These are phyloP conservation scores for Aureobasidium namibiae DNA, from an alignment of 2,329 filamentous ascomycete species.

Conservation along the genomic window DNA sequence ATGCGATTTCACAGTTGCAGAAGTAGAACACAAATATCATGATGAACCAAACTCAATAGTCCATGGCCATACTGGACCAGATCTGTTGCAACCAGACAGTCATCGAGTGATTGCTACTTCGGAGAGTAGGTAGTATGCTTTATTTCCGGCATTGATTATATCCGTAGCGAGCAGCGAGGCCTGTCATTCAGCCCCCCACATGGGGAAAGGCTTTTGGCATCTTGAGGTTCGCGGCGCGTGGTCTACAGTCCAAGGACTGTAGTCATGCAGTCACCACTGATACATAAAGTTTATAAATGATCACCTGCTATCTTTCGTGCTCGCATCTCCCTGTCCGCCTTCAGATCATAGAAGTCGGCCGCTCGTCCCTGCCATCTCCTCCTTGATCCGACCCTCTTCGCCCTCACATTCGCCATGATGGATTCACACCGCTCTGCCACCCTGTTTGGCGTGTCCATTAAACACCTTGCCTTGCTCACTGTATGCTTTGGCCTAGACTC, in stretches of 20 bases:
- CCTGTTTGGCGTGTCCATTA: conserved; percentile 52
- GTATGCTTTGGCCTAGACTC: conserved; percentile 33
- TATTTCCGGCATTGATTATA: neutral
- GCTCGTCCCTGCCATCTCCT: neutral
- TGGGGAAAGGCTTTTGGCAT: neutral
- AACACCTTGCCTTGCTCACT: conserved; percentile 58
- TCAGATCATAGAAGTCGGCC: neutral
- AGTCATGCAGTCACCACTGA: neutral
- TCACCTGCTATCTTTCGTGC: neutral
- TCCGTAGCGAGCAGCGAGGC: neutral
- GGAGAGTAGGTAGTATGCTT: too few relatives aligned
- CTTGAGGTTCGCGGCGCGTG: neutral
- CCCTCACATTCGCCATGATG: neutral
- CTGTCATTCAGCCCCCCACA: neutral
- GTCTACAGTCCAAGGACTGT: neutral
- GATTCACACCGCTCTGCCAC: conserved; percentile 22
- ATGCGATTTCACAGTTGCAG: too few relatives aligned
- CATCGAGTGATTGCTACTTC: neutral
- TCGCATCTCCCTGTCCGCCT: neutral
- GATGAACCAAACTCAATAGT: neutral
- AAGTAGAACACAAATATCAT: neutral
- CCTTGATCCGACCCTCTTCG: neutral
- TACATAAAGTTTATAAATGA: conserved; percentile 1
- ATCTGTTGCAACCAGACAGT: neutral
- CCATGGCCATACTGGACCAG: neutral